phyloP scores from a whole-genome alignment of 2,329 filamentous ascomycete genomes.

The Exutisphaerella laricina region DNA sequence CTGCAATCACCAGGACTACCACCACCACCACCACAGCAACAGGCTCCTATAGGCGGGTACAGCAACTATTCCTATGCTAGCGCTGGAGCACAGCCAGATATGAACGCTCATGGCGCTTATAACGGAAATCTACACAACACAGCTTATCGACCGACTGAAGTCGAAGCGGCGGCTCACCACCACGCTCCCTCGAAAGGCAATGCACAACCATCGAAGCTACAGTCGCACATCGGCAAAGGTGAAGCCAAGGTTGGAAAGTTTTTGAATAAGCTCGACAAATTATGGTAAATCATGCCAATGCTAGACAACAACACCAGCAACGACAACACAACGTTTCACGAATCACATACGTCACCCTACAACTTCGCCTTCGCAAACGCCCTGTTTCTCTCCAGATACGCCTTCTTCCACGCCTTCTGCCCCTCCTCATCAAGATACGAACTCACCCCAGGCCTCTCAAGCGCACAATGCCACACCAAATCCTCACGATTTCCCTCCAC shows the following conservation, averaged over 20 bases:
- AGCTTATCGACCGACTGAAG: slow-evolving; percentile 62
- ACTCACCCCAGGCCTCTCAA: slow-evolving; percentile 15
- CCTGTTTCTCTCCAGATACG: slow-evolving; percentile 29
- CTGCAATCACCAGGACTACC: slow-evolving; percentile 37
- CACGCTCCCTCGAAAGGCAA: not conserved
- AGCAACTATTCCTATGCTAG: slow-evolving; percentile 48
- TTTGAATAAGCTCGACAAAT: slow-evolving; percentile 15
- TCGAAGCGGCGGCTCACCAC: slow-evolving; percentile 44
- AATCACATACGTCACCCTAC: no score
- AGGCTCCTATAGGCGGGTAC: slow-evolving; percentile 42
- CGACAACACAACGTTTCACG: no score
- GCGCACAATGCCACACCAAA: slow-evolving; percentile 24
- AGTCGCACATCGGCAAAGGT: slow-evolving; percentile 7
- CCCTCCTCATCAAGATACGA: slow-evolving; percentile 21
- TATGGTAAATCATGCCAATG: no score
- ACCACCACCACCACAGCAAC: slow-evolving; percentile 33
- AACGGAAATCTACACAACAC: slow-evolving; percentile 56
- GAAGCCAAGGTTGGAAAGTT: slow-evolving; percentile 14
- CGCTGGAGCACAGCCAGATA: slow-evolving; percentile 24
- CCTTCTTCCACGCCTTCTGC: slow-evolving; percentile 24
- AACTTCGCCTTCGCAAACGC: slow-evolving; percentile 1
- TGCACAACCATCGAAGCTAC: slow-evolving; percentile 2
- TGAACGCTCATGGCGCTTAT: slow-evolving; percentile 41
- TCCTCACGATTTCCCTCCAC: slow-evolving; percentile 28
- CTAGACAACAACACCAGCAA: no score